Conservation (phyloP, 1,139 yeast species). For the Wickerhamomyces sp. region DNA sequence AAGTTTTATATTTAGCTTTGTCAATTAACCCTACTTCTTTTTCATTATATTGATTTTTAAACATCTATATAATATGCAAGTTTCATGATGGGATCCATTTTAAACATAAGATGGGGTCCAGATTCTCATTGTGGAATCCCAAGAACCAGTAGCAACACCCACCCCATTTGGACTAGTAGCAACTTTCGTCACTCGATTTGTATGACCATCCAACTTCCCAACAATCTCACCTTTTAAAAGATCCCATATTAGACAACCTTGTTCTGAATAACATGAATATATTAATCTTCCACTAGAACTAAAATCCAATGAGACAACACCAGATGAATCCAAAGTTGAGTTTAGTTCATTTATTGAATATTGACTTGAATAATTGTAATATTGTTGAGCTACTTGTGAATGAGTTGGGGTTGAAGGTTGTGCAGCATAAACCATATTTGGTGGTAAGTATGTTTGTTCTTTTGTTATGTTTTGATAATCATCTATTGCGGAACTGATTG, state of each 20-base stretch:
- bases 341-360: constrained; percentile 21
- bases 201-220: constrained; percentile 57
- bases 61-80: no score
- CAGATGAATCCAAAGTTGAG: constrained; percentile 49
- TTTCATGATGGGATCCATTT: background rate
- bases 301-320: constrained; percentile 67
- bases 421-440: background rate
- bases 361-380: constrained; percentile 2
- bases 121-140: constrained; percentile 64
- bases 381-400: constrained; percentile 6
- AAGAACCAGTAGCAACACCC: constrained; percentile 65
- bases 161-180: constrained; percentile 70
- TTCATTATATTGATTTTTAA: background rate
- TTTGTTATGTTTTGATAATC: constrained; percentile 7
- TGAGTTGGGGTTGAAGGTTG: constrained; percentile 1
- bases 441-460: constrained; percentile 11
- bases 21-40: background rate
- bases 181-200: constrained; percentile 58
- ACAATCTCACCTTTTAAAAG: constrained; percentile 58
- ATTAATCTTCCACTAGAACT: constrained; percentile 72
- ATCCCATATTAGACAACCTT: constrained; percentile 79
- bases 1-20: background rate
- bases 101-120: constrained; percentile 46
- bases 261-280: constrained; percentile 73
- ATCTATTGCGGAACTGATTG: constrained; percentile 30